Evolutionary conservation across 106 monocot genomes (phyloP), one percentile per base, ranked within the genome.

Genomic region (Dioscorea alata): DNA sequence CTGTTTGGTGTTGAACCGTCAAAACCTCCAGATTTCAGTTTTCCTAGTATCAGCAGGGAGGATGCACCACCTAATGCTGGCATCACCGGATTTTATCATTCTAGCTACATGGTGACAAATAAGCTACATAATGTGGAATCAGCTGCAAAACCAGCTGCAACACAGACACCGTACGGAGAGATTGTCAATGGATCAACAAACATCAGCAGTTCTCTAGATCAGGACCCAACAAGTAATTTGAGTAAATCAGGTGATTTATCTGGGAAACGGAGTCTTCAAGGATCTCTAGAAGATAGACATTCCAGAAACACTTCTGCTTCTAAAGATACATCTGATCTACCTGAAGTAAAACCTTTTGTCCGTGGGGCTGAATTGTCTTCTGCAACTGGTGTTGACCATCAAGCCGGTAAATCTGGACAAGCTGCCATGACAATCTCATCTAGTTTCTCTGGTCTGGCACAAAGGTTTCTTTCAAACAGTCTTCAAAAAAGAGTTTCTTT

Each of bases 1-100:
- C 93, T 99, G 76, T 82, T 99, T 58, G 99, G 99, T 64, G 70
- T 99, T 67, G 79, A 85, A 48, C 99, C 99, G 74, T 99, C 93
- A 63, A 99, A 93, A 79, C 99, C 93, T 76, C 85, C 75, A 75
- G 88, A 81, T 69, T 77, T 94, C 63, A 74, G 66, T 49, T 28
- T 61, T 17, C 49, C 32, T 15, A 66, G 71, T 72, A 64, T 13
- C 63, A 15, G 32, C 57, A 52, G 1, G 16, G 67, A 78, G 51
- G 65, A 67, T 57, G 17, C 60, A 17, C 3, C 49, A 32, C 61
- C 77, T 67, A 33, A 15, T 69, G n/a, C 50, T 23, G 34, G 22
- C 59, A 15, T 23, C 24, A 23, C 34, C 63, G 25, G 33, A 19
- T 35, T 18, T 73, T 57, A 67, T 52, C 23, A 52, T 57, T 57